phyloP scores from a whole-genome alignment of 441 rosid genomes.

The Gossypium schwendimanii region DNA sequence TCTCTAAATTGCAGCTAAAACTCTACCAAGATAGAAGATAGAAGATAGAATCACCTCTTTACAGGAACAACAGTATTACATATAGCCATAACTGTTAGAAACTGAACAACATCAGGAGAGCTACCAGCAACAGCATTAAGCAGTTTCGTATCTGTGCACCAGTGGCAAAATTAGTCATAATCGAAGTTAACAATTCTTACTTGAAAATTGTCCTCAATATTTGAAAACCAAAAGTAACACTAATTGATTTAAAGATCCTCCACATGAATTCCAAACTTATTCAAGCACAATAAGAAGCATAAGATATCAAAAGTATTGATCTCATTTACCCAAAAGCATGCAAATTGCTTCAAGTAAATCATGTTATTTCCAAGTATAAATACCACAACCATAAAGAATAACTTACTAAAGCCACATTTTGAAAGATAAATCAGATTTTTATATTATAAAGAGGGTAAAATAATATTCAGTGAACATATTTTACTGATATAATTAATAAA shows the following conservation, averaged over 20 bases:
- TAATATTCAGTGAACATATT: not conserved
- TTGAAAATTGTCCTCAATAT: slow-evolving; percentile 10
- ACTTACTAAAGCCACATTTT: not conserved
- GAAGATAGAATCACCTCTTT: slow-evolving; percentile 47
- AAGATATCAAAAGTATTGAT: not conserved
- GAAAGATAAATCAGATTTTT: not conserved
- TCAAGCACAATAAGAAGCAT: not conserved
- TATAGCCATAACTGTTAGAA: slow-evolving; percentile 89
- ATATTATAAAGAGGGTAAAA: not conserved
- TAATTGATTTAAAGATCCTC: slow-evolving; percentile 9
- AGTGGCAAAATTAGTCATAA: slow-evolving; percentile 2
- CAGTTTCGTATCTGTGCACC: slow-evolving; percentile 53
- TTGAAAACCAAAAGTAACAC: slow-evolving; percentile 3
- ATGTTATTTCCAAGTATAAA: not conserved
- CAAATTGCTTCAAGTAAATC: not conserved
- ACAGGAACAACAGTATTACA: slow-evolving; percentile 93
- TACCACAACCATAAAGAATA: not conserved
- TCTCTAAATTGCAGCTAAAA: slow-evolving; percentile 5
- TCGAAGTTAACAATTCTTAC: not conserved
- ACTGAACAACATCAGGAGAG: slow-evolving; percentile 74
- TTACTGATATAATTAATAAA: not conserved
- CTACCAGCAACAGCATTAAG: slow-evolving; percentile 66
- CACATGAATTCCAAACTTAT: not conserved
- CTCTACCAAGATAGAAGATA: slow-evolving; percentile 13
- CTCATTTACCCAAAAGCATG: not conserved